Base-by-base conservation (phyloP, 2,329 filamentous ascomycete species). In the Neonectria neomacrospora region DNA sequence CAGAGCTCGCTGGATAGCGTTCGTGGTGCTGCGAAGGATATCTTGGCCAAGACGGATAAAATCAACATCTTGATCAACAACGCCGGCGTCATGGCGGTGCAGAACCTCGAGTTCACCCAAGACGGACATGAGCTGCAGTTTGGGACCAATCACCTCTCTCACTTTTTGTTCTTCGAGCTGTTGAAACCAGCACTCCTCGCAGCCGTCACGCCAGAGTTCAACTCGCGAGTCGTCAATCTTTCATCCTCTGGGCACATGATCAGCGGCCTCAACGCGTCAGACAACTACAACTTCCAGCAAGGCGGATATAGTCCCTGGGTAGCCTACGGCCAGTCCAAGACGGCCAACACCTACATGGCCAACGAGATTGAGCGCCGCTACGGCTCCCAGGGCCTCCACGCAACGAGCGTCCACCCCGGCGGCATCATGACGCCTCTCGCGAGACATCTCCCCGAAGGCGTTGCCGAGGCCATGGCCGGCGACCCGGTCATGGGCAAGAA, bases 281-380 rank as follows among this genome's bases (percentile, higher is more conserved):
- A 64, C 50, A 53, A 54, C 26, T 59, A 66, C 52, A 69, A 68
- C 18, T 66, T 68, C 37, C 54, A 70, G 2, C 57, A 62, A 5
- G 58, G 54, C 8, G 45, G 37, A 14, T 68, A 66, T 23, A 26
- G 77, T 9, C 74, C 74, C 0, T 76, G 72, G 61, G 54, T 63
- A 1, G 77, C 80, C 0, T 87, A 87, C 66, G 34, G 34, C 6
- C 34, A 37, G 6, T 37, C 34, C 34, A 37, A 37, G 14, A 78
- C 79, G 1, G 83, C 84, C 18, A 85, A 83, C 66, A 79, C 86
- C 23, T 82, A 78, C 64, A 80, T 83, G 68, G 80, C 50, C 30
- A 53, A 53, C 32, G 50, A 53, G 20, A 23, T 53, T 11, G 50
- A 53, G 50, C n/a, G 50, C n/a, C 50, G 50, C 3, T 53, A 39